phyloP scores from a whole-genome alignment of 2,329 filamentous ascomycete species.

The Pestalotiopsis fici region DNA sequence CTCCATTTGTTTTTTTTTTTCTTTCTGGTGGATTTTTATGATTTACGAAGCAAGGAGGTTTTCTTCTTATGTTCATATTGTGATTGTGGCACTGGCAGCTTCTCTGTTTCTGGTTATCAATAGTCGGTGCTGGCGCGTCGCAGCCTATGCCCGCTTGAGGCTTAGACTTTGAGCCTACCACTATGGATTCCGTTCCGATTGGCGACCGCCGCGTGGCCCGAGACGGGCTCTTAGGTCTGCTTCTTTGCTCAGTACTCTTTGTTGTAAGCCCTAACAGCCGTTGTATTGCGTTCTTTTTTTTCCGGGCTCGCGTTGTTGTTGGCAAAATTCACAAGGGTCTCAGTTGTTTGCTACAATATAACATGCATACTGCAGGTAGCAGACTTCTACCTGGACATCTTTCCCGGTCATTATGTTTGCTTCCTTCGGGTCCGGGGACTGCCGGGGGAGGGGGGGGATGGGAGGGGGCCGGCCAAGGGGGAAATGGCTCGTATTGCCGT shows the following conservation, averaged over 20 bases:
- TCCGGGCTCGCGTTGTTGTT: neutral
- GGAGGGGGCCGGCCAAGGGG: no score
- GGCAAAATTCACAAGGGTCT: neutral
- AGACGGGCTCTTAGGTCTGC: neutral
- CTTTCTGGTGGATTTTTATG: neutral
- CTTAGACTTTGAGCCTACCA: neutral
- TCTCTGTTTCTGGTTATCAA: neutral
- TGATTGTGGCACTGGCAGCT: neutral
- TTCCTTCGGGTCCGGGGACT: neutral
- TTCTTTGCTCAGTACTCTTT: neutral
- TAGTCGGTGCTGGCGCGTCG: neutral
- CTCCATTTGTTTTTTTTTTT: neutral
- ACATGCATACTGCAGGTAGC: no score
- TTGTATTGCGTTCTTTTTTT: neutral
- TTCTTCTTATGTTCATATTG: neutral
- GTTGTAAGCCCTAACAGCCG: neutral
- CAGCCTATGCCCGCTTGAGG: neutral
- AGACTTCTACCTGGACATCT: no score
- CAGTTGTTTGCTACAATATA: no score
- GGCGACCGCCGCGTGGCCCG: neutral
- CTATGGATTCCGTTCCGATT: neutral
- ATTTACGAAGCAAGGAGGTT: neutral
- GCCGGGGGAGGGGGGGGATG: no score
- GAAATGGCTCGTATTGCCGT: neutral
- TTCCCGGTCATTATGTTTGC: no score